phyloP scores from a whole-genome alignment of 371 early-diverging fungal species.

The Lichtheimia corymbifera region DNA sequence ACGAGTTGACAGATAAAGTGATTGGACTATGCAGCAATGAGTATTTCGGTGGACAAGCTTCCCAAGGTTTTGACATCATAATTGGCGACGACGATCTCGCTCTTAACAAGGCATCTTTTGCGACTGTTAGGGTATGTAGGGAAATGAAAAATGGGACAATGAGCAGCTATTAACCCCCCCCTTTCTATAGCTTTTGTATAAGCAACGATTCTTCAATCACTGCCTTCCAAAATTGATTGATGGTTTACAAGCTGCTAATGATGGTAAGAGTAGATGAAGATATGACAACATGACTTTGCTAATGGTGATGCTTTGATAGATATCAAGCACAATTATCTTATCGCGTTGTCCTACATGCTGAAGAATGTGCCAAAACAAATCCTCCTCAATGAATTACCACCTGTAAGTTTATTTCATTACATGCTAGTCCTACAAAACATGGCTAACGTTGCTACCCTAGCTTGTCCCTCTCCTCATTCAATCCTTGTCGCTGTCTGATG shows the following conservation, averaged over 20 bases:
- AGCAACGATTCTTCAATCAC: slow-evolving; percentile 80
- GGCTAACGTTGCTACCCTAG: slow-evolving; percentile 26
- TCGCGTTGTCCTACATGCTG: slow-evolving; percentile 81
- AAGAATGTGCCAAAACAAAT: slow-evolving; percentile 82
- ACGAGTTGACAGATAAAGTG: slow-evolving; percentile 59
- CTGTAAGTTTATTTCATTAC: slow-evolving; percentile 47
- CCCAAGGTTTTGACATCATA: slow-evolving; percentile 69
- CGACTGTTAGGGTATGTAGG: slow-evolving; percentile 56
- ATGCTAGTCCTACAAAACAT: neutral
- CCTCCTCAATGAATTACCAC: slow-evolving; percentile 73
- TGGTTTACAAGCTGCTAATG: slow-evolving; percentile 55
- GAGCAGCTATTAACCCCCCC: neutral
- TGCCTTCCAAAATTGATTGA: slow-evolving; percentile 71
- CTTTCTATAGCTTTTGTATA: slow-evolving; percentile 63
- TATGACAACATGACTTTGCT: neutral
- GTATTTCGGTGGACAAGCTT: slow-evolving; percentile 51
- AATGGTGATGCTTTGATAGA: slow-evolving; percentile 21
- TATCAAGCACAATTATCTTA: slow-evolving; percentile 65
- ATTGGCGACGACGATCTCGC: slow-evolving; percentile 68
- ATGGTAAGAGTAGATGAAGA: slow-evolving; percentile 22
- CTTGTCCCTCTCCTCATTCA: slow-evolving; percentile 77
- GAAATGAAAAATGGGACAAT: neutral
- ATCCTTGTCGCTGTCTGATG: slow-evolving; percentile 63
- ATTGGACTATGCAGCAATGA: slow-evolving; percentile 54
- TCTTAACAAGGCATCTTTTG: slow-evolving; percentile 73